phyloP scores from a whole-genome alignment of 1,284 basidiomycete species.

The Thelephora terrestris region DNA sequence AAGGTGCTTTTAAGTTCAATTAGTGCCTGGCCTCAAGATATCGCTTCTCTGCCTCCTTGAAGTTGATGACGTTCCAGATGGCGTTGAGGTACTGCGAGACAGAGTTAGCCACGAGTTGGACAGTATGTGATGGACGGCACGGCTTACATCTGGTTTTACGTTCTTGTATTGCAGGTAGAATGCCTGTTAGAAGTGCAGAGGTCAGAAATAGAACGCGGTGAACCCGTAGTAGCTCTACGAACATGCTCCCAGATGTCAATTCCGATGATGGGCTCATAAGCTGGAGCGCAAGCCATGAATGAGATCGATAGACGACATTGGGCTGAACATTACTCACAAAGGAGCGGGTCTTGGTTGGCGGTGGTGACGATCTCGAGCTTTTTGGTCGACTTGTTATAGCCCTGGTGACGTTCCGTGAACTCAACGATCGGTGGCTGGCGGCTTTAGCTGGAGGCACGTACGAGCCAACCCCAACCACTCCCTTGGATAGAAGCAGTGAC shows the following conservation, averaged over 20 bases:
- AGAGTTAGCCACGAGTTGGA: neutral
- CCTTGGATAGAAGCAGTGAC: conserved; percentile 79
- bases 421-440: conserved; percentile 1
- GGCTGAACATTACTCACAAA: conserved; percentile 21
- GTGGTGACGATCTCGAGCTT: conserved; percentile 71
- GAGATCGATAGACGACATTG: neutral
- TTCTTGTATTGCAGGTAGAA: conserved; percentile 76
- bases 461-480: conserved; percentile 91
- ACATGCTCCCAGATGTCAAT: conserved; percentile 88
- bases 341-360: conserved; percentile 84
- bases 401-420: conserved; percentile 29
- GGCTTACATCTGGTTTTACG: conserved; percentile 58
- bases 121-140: neutral
- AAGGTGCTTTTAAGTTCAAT: neutral
- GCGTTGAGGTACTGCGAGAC: conserved; percentile 58
- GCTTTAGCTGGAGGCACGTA: conserved; percentile 29
- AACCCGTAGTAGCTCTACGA: conserved; percentile 18
- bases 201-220: neutral
- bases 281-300: neutral
- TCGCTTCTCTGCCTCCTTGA: conserved; percentile 67
- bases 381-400: conserved; percentile 50
- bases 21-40: conserved; percentile 34
- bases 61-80: conserved; percentile 80
- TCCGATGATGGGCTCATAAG: conserved; percentile 72
- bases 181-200: conserved; percentile 28